Base-by-base conservation (phyloP, 2,329 filamentous ascomycete genomes). In the Cyphellophora attinorum region DNA sequence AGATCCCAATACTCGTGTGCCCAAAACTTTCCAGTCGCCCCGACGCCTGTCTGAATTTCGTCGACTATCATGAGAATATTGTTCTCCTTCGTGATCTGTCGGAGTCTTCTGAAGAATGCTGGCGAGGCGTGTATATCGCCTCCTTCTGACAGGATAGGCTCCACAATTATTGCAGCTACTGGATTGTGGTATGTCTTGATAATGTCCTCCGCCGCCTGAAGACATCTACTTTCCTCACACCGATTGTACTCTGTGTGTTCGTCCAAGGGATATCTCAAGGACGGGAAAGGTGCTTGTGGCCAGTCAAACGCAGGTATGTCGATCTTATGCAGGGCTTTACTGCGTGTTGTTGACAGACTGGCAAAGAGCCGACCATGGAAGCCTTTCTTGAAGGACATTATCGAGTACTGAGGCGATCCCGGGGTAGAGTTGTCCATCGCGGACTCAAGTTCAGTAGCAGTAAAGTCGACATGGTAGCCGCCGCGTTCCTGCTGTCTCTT, bases 301-400 rank as follows among this genome's bases (percentile, higher is more conserved):
- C 85, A 94, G 69, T 93, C 81, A 53, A 94, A 94, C 53, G 85
- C 83, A 15, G 86, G 86, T 50, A 94, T 93, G 57, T 93, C 86
- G 49, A 94, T 68, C 67, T 94, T 94, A 70, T 94, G 86, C 57
- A 94, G 86, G 31, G 86, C 76, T 72, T 94, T 94, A 59, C 80
- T 86, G 55, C 86, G 81, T 11, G 86, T 94, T 37, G 85, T 93
- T 41, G 82, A 88, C 34, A 94, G 72, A 39, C 75, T 81, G 53
- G 84, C 85, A 51, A 94, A 93, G 31, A 93, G 74, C 46, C 86
- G 84, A 48, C 86, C 86, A 65, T 93, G 86, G 72, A 94, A 94
- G 41, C 70, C 83, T 21, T 79, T 78, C 63, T 78, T 83, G 76
- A 94, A 94, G 37, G 81, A 88, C 49, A 94, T 64, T 56, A 93